Base-by-base conservation (phyloP, 192 early-diverging fungal genomes). In the Kickxella alabastrina region DNA sequence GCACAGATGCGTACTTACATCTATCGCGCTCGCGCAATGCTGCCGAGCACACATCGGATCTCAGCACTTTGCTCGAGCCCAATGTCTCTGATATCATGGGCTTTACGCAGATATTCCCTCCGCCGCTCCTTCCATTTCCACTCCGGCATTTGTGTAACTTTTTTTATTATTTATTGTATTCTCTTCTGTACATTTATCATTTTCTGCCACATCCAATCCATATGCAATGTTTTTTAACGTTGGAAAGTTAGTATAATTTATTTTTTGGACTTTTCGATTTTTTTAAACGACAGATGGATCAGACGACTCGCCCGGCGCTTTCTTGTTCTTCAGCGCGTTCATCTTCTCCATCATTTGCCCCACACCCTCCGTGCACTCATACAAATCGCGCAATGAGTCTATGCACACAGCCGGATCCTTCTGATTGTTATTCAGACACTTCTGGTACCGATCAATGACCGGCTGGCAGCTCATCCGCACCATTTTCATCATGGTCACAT, bases 1-100 rank as follows among this genome's bases (percentile, higher is more conserved):
- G 84, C 0, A 82, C 81, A 1, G 81, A 84, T 32, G 61, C 75
- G n/a, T 86, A 79, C 50, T 52, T 86, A 40, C 68, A 79, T 37
- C 34, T 80, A 17, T 65, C 75, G 35, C 62, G 65, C 51, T 57
- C 62, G 44, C 52, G 57, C 49, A 77, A 65, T 29, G 59, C 54
- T 13, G 46, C 42, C 2, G 65, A 69, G 31, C 58, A 59, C 31
- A 52, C 62, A 0, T 43, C 59, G 14, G 62, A 73, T 26, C 49
- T 73, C 28, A 52, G 50, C 49, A 62, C 62, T 23, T 34, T 73
- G 46, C 53, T 72, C 22, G 62, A 72, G 23, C 51, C 62, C 13
- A 49, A 43, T 18, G 43, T 51, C 9, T 35, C 59, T 6, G 39
- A 52, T 22, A 35, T 38, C 35, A 43, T 27, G 18, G 5, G 10